Evolutionary conservation across 768 basidiomycete genomes (phyloP), one percentile per base, ranked within the genome.

Genomic region (Boletus barrowsii): DNA sequence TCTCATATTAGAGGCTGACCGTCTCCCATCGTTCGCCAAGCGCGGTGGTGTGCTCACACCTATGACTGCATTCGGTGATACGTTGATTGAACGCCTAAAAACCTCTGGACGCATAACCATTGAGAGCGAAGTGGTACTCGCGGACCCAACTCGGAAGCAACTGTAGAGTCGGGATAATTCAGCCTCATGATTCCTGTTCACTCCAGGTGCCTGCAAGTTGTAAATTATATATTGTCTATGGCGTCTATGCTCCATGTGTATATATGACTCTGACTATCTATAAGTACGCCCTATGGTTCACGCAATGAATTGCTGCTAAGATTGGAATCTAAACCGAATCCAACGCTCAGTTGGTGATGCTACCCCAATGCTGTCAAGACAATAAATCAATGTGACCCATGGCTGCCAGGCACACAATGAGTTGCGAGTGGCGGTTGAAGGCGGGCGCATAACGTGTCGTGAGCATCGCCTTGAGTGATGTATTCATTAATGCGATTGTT

Each of bases 41-140:
- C 69, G 75, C 43, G 94, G 93, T 13, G 94, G 95, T 1, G 71
- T 94, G 3, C 74, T 97, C 46, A 98, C 95, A 2, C 87, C 94
- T 0, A 82, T 87, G 70, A 83, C 82, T 5, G 94, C 90, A 2
- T 79, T 96, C 53, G 94, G 93, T 15, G 83, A 89, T 55, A 81
- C 83, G 8, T 69, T 95, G 36, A 73, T 93, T 35, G 78, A 81
- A 59, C 77, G 94, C 18, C 67, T 97, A 57, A 77, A 80, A 55
- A 74, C 71, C 20, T 82, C 78, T 9, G 84, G 82, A 0, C 67
- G 71, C 47, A 80, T 92, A 48, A 70, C 79, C 50, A 81, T 89
- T 59, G 77, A 79, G 33, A 84, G 78, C 58, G 73, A 73, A 40
- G 67, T 87, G 24, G n/a, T 70, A 15, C 46, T 49, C 20, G 39